Evolutionary conservation across 169 alveolate species (phyloP), one percentile per base, ranked within the genome.

Genomic region (Eimeria maxima): DNA sequence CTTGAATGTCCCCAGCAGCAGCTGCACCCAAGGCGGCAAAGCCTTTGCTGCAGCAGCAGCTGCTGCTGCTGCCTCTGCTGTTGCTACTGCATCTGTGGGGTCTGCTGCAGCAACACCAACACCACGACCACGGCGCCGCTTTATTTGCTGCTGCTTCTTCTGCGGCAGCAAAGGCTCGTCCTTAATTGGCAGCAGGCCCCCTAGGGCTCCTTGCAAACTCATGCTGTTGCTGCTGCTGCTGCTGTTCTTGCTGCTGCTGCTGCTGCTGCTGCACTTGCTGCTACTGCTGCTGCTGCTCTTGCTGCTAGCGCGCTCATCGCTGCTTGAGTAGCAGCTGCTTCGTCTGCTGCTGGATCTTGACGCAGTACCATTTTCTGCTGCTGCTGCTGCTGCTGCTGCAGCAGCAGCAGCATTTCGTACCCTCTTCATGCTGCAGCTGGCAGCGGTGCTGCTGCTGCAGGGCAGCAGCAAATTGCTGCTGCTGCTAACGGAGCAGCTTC

Each of bases 1-100:
- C 86, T 74, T 74, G 50, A 29, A 74, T 20, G 86, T 74, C 50
- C 86, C 86, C 20, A 74, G 86, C 42, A 74, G 42, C 86, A 74
- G 50, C 57, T 74, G 86, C 55, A 74, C 29, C 86, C 86, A 74
- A 33, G 86, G 29, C 53, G 86, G 86, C 55, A 74, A 44, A 0
- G 24, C 55, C 44, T 74, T 3, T 27, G 86, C 50, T n/a, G 86
- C 55, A 7, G 55, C 86, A 11, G 60, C 60, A 11, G 60, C 60
- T 11, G 10, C 60, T 53, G 60, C 60, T 53, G 60, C 60, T 53
- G 60, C 60, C 2, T 1, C 60, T 53, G 60, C 60, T 2, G 60
- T 14, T 53, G 60, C 60, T 53, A 14, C 44, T 38, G 44, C 86
- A 27, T 24, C 86, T 38, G 44, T 8, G 1, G 44, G 53, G 29